A percentile compares a stretch with the other conserved stretches of the same genome.
phyloP scores from a whole-genome alignment of 257 asterid genomes.

The Solanum paucissectum region DNA sequence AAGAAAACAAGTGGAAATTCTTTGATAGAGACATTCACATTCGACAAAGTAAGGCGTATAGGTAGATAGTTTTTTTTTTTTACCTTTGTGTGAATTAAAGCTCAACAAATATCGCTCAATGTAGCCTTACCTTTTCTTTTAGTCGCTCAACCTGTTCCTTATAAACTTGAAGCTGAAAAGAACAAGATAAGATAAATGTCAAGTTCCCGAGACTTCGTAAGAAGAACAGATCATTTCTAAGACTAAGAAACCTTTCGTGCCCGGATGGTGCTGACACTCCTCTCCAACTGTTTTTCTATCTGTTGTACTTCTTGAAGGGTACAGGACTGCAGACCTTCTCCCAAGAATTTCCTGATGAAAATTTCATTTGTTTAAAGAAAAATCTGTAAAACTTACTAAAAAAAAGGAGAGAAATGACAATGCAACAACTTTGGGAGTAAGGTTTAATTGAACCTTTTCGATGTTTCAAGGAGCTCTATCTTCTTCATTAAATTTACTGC shows the following conservation, averaged over 20 bases:
- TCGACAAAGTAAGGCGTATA: neutral
- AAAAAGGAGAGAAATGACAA: neutral
- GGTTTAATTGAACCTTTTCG: slow-evolving; percentile 42
- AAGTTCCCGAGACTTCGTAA: neutral
- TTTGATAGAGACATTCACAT: neutral
- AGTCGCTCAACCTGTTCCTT: slow-evolving; percentile 59
- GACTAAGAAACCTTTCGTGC: slow-evolving; percentile 50
- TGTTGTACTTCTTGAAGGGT: slow-evolving; percentile 60
- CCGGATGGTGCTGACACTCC: slow-evolving; percentile 53
- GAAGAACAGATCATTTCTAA: neutral
- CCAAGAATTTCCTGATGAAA: slow-evolving; percentile 56
- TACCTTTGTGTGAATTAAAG: neutral
- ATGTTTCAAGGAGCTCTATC: slow-evolving; percentile 70
- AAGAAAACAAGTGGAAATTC: neutral
- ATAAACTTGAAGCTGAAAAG: slow-evolving; percentile 59
- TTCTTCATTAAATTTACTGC: slow-evolving; percentile 58
- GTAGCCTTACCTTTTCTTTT: slow-evolving; percentile 56
- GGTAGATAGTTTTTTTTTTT: neutral
- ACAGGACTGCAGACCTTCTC: slow-evolving; percentile 67
- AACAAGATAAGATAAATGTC: neutral
- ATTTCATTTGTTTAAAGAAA: neutral
- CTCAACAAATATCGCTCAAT: neutral
- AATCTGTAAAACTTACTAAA: neutral
- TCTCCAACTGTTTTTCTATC: slow-evolving; percentile 74
- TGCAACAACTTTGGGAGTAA: neutral